These are phyloP conservation scores for Rhexocercosporidium sp. DNA, from an alignment of 2,329 filamentous ascomycete species.

Conservation along the genomic window DNA sequence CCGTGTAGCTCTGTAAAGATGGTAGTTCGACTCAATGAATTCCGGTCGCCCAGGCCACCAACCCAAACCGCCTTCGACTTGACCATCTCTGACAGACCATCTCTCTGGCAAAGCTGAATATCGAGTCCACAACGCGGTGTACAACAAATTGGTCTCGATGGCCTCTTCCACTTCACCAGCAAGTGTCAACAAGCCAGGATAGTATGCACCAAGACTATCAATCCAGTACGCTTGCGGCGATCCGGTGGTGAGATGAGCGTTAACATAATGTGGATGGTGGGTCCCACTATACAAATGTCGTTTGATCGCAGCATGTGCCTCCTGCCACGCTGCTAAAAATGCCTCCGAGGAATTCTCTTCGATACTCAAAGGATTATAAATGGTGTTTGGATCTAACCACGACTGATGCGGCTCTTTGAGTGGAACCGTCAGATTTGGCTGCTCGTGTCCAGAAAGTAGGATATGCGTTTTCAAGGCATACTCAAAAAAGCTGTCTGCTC, in stretches of 20 bases:
- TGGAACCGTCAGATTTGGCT: conserved; percentile 54
- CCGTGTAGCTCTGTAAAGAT: conserved; percentile 89
- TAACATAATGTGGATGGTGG: conserved; percentile 91
- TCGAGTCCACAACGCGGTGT: conserved; percentile 91
- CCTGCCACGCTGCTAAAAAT: conserved; percentile 83
- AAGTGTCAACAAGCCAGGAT: conserved; percentile 84
- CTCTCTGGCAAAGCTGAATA: conserved; percentile 94
- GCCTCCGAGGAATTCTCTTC: conserved; percentile 75
- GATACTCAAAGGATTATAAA: conserved; percentile 63
- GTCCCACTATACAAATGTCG: conserved; percentile 85
- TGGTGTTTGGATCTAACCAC: conserved; percentile 68
- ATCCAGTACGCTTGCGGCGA: conserved; percentile 93
- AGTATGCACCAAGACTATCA: conserved; percentile 94
- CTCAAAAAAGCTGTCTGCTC: conserved; percentile 98
- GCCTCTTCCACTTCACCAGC: conserved; percentile 92
- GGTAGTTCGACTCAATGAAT: conserved; percentile 96
- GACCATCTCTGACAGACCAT: conserved; percentile 85
- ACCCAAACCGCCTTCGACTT: conserved; percentile 82
- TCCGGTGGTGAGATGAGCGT: conserved; percentile 86
- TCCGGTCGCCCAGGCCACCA: conserved; percentile 98
- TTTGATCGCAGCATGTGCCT: conserved; percentile 85
- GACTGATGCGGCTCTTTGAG: conserved; percentile 33
- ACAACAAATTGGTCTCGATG: conserved; percentile 85
- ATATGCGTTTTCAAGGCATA: conserved; percentile 96
- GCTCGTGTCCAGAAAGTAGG: conserved; percentile 76